Evolutionary conservation across 805 yeast species (phyloP).

Genomic region (Lipomyces mesembrius): DNA sequence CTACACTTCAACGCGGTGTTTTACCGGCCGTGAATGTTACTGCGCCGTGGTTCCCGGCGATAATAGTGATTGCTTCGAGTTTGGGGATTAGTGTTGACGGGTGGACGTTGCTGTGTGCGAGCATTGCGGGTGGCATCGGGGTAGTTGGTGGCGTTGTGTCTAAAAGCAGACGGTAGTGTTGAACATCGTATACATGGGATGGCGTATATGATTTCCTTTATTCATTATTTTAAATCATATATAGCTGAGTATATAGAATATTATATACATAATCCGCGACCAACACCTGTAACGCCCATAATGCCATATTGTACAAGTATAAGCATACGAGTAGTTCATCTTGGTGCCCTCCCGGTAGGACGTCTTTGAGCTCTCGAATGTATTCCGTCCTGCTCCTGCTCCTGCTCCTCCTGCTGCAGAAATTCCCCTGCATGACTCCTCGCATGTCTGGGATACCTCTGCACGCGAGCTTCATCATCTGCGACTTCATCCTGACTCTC

Average conservation of each 20-base stretch:
- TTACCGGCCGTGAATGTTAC: conserved; percentile 16
- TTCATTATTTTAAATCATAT: neutral
- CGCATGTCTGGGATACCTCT: conserved; percentile 6
- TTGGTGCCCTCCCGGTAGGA: neutral
- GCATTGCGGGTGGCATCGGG: conserved; percentile 11
- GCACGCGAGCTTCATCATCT: neutral
- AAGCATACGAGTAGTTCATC: neutral
- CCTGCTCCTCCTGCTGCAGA: neutral
- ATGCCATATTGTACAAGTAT: neutral
- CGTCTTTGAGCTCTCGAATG: neutral
- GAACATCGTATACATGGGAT: neutral
- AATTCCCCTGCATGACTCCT: conserved; percentile 4
- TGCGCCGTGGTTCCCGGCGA: conserved; percentile 18
- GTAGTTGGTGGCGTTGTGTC: conserved; percentile 14
- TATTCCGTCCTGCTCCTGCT: neutral
- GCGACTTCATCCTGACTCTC: neutral
- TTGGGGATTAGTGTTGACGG: conserved; percentile 5
- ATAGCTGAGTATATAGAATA: neutral
- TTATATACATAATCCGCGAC: neutral
- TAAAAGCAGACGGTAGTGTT: neutral
- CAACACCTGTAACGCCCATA: neutral
- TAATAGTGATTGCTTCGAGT: conserved; percentile 9
- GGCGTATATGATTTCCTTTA: neutral
- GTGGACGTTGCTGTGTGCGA: conserved; percentile 17
- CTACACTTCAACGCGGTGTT: conserved; percentile 15